Evolutionary conservation across 768 basidiomycete genomes (phyloP).

Genomic region (Mycena belliarum): DNA sequence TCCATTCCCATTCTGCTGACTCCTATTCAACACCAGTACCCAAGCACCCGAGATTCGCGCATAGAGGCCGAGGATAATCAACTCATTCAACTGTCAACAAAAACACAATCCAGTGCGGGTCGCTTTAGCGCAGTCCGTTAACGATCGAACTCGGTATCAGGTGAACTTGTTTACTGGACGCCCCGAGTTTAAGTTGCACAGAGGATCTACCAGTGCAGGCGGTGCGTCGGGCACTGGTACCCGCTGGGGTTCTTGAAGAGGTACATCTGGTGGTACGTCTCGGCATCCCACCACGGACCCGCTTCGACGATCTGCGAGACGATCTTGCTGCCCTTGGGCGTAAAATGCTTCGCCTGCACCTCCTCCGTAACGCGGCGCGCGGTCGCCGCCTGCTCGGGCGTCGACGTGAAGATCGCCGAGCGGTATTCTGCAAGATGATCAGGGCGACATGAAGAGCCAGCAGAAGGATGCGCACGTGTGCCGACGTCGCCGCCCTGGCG

Average conservation of each 20-base stretch:
- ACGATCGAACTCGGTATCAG: too few species aligned
- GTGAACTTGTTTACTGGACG: too few species aligned
- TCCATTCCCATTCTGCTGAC: too few species aligned
- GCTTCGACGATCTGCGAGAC: conserved; percentile 74
- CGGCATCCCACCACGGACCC: conserved; percentile 79
- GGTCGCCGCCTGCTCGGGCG: conserved; percentile 66
- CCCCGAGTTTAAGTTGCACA: too few species aligned
- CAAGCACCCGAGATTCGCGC: too few species aligned
- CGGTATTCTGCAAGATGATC: conserved; percentile 69
- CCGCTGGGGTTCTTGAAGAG: conserved; percentile 83
- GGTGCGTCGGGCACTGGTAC: conserved; percentile 91
- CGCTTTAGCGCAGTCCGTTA: too few species aligned
- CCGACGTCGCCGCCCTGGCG: conserved; percentile 78
- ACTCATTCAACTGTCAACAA: too few species aligned
- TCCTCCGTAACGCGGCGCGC: conserved; percentile 81
- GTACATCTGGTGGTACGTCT: conserved; percentile 84
- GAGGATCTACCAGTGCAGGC: conserved; percentile 82
- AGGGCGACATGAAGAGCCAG: too few species aligned
- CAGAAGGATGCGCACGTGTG: conserved; percentile 55
- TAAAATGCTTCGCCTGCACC: conserved; percentile 82
- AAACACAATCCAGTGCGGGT: too few species aligned
- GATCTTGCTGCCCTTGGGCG: conserved; percentile 66
- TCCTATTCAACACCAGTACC: too few species aligned
- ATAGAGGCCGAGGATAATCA: too few species aligned
- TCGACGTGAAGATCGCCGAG: conserved; percentile 84